Evolutionary conservation across 2,329 filamentous ascomycete genomes (phyloP).

Genomic region (Exophiala viscosa): DNA sequence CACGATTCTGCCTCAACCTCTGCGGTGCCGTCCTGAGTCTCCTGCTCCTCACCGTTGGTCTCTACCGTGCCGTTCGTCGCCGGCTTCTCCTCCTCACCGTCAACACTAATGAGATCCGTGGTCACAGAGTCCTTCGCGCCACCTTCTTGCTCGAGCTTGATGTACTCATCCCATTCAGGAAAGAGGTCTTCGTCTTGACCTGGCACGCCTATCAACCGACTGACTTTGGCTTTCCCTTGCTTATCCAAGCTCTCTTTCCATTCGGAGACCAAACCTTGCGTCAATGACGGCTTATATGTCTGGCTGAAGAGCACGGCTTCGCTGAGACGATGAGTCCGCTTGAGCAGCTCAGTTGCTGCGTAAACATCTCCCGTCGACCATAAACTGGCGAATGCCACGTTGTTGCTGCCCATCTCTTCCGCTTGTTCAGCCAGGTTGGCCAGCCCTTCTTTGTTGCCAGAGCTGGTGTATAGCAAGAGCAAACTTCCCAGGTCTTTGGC

Average conservation of each 20-base stretch:
- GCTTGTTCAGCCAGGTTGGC: conserved; percentile 70
- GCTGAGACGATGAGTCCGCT: conserved; percentile 71
- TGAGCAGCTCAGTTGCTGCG: conserved; percentile 74
- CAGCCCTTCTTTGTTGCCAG: conserved; percentile 72
- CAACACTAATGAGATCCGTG: conserved; percentile 39
- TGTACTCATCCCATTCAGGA: conserved; percentile 91
- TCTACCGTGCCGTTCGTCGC: conserved; percentile 34
- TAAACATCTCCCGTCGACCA: conserved; percentile 84
- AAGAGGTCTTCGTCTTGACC: conserved; percentile 80
- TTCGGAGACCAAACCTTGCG: conserved; percentile 61
- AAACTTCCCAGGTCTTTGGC: conserved; percentile 88
- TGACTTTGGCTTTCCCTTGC: conserved; percentile 77
- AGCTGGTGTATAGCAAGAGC: conserved; percentile 82
- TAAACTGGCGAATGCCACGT: conserved; percentile 84
- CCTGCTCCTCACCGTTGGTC: conserved; percentile 16
- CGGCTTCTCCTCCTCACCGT: conserved; percentile 32
- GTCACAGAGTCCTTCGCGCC: conserved; percentile 39
- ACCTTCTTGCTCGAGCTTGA: conserved; percentile 74
- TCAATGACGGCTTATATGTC: conserved; percentile 85
- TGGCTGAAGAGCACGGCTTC: conserved; percentile 91
- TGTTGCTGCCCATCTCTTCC: conserved; percentile 73
- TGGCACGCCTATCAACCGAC: conserved; percentile 77
- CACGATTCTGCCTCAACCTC: conserved; percentile 9
- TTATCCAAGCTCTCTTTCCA: conserved; percentile 87
- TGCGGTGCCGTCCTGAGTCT: conserved; percentile 16